A percentile compares a stretch with the other conserved stretches of the same genome.
Conservation (phyloP, 164 flowering plant species). For the Aristolochia fimbriata region DNA sequence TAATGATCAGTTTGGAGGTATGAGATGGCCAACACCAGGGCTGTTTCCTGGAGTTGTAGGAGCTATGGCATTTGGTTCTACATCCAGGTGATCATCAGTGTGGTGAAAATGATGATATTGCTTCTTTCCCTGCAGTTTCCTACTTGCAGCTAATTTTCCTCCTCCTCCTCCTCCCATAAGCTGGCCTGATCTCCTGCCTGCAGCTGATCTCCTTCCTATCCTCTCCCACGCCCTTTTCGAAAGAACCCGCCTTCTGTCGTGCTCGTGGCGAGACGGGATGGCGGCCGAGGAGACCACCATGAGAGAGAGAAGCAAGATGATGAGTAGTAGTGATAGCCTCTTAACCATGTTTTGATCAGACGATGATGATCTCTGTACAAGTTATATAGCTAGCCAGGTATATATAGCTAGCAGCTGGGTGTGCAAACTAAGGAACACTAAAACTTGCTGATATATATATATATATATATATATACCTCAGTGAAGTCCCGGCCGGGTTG, state of each 20-base stretch:
- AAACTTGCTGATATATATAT: no score
- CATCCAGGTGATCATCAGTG: neutral
- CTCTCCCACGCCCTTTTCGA: neutral
- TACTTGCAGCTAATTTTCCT: no score
- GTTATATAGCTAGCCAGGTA: no score
- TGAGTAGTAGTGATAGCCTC: neutral
- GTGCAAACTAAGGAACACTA: no score
- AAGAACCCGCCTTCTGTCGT: neutral
- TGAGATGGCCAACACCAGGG: slow-evolving; percentile 2
- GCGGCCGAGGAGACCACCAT: neutral
- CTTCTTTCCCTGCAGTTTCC: no score
- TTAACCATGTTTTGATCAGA: neutral
- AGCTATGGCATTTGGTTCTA: neutral
- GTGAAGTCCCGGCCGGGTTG: neutral
- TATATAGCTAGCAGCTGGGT: no score
- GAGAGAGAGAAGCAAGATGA: neutral
- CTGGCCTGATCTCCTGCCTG: no score
- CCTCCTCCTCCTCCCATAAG: no score
- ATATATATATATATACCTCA: no score
- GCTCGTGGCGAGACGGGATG: neutral
- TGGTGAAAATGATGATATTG: no score
- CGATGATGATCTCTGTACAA: no score
- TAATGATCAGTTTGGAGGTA: neutral
- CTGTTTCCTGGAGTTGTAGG: slow-evolving; percentile 2
- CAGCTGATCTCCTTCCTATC: neutral